Conservation (phyloP, 257 asterid species). For the Solanum raphanifolium region DNA sequence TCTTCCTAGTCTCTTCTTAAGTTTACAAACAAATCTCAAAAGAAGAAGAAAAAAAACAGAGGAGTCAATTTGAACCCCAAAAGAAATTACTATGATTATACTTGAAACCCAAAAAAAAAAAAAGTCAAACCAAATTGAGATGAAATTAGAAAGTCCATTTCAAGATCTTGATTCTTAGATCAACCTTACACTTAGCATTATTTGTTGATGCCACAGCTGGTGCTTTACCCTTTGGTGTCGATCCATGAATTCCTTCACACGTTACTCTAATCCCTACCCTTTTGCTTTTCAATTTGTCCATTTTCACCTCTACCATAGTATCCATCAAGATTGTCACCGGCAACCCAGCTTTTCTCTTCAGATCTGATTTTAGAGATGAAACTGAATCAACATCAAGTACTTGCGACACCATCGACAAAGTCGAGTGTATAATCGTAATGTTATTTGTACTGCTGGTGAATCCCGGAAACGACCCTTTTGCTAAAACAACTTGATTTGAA, state of each 20-base stretch:
- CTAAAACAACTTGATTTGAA: constrained; percentile 1
- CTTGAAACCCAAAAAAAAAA: not conserved
- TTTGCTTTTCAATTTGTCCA: constrained; percentile 13
- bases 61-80: not conserved
- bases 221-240: constrained; percentile 19
- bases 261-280: constrained; percentile 10
- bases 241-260: constrained; percentile 20
- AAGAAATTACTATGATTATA: not conserved
- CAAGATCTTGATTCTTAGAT: constrained; percentile 38
- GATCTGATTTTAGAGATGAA: constrained; percentile 3
- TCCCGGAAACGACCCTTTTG: constrained; percentile 2
- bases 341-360: constrained; percentile 13
- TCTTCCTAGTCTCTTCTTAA: not conserved
- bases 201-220: constrained; percentile 16
- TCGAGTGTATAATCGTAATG: constrained; percentile 2
- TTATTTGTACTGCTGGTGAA: constrained; percentile 4
- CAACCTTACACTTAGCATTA: constrained; percentile 31
- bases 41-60: not conserved
- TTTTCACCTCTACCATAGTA: constrained; percentile 10
- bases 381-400: constrained; percentile 7
- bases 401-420: not conserved
- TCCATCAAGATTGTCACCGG: constrained; percentile 13
- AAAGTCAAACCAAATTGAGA: not conserved
- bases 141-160: constrained; percentile 28
- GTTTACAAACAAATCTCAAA: not conserved